Conservation (phyloP, 179 eudicot genomes). For the Camellia oleifera region DNA sequence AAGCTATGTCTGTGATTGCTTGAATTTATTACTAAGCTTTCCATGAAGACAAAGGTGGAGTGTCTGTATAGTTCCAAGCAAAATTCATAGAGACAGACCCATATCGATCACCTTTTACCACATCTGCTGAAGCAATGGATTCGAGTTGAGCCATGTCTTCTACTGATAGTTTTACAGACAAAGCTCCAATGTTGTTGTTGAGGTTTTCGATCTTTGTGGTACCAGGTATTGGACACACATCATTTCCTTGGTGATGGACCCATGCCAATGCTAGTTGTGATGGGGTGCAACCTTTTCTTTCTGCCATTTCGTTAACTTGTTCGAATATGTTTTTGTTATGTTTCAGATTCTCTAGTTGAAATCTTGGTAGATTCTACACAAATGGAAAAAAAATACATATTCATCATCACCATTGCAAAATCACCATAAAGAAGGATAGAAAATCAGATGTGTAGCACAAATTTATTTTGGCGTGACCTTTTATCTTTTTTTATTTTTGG, state of each 20-base stretch:
- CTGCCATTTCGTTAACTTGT: slow-evolving; percentile 39
- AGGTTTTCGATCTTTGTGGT: slow-evolving; percentile 11
- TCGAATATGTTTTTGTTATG: slow-evolving; percentile 46
- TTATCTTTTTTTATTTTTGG: no score
- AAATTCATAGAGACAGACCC: not conserved
- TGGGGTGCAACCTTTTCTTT: slow-evolving; percentile 49
- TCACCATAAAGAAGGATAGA: not conserved
- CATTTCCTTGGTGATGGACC: slow-evolving; percentile 58
- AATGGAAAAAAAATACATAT: not conserved
- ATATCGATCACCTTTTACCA: not conserved
- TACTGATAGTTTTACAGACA: not conserved
- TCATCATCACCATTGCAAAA: not conserved
- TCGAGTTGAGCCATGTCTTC: slow-evolving; percentile 2
- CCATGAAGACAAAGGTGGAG: slow-evolving; percentile 8
- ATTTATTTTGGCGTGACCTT: no score
- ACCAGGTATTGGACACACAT: slow-evolving; percentile 38
- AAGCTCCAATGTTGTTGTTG: not conserved
- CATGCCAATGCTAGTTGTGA: slow-evolving; percentile 57
- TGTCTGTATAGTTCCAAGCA: not conserved
- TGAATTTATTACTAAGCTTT: not conserved
- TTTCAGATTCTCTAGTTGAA: slow-evolving; percentile 43
- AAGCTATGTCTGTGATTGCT: no score
- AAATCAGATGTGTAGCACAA: no score
- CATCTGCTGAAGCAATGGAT: not conserved
- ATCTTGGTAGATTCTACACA: slow-evolving; percentile 39